A percentile compares a stretch with the other conserved stretches of the same genome.
Evolutionary conservation across 495 filamentous ascomycete genomes (phyloP).

Genomic region (Podospora pseudoanserina): DNA sequence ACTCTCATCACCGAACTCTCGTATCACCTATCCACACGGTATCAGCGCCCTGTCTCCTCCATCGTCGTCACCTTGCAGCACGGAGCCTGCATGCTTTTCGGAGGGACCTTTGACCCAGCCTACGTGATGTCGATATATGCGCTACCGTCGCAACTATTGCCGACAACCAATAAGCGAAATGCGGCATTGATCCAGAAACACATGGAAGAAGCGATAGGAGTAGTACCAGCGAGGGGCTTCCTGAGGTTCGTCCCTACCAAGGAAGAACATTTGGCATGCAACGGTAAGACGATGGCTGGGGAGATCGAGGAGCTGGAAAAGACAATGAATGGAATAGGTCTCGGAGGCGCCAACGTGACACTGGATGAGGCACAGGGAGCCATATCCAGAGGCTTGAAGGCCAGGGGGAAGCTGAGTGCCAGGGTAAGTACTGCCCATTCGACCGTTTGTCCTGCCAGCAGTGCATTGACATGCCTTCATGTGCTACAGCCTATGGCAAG

Average conservation of each 20-base stretch:
- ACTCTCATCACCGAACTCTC: slow-evolving; percentile 67
- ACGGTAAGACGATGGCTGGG: slow-evolving; percentile 64
- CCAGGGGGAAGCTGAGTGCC: slow-evolving; percentile 34
- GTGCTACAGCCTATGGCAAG: slow-evolving; percentile 22
- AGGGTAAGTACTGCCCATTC: slow-evolving; percentile 21
- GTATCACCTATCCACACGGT: slow-evolving; percentile 66
- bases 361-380: not conserved
- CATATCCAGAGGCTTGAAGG: slow-evolving; percentile 15
- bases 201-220: slow-evolving; percentile 64
- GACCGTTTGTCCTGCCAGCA: not conserved
- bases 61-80: slow-evolving; percentile 72
- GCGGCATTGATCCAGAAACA: slow-evolving; percentile 67
- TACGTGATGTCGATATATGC: slow-evolving; percentile 78
- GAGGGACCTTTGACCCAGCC: slow-evolving; percentile 68
- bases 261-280: slow-evolving; percentile 68
- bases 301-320: slow-evolving; percentile 58
- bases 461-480: not conserved
- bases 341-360: not conserved
- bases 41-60: slow-evolving; percentile 63
- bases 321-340: slow-evolving; percentile 25
- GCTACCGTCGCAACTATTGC: slow-evolving; percentile 62
- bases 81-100: slow-evolving; percentile 71
- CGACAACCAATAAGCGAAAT: slow-evolving; percentile 79
- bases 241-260: slow-evolving; percentile 64
- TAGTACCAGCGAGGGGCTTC: slow-evolving; percentile 59